Evolutionary conservation across 345 rosid species (phyloP), one percentile per base, ranked within the genome.

Genomic region (Brassica rapa): DNA sequence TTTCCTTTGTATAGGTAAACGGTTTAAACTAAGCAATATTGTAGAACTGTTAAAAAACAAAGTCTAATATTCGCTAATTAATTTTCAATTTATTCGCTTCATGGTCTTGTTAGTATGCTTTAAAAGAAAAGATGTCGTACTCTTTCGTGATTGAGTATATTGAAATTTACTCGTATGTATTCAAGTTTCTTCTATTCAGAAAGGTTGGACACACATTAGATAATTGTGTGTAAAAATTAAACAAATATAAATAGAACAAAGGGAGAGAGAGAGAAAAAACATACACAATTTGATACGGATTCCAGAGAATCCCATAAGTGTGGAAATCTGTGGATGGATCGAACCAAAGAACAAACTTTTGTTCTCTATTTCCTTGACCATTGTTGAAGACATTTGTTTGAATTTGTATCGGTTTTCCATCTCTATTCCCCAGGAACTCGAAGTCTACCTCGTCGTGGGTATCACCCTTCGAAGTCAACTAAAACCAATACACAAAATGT

Each of bases 391-490:
- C 89, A 62, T 91, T 91, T 37, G 96, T 93, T 12, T 93, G 93
- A 41, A 91, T 53, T 6, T 46, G 41, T 41, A 75, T 75, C 5
- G 93, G 90, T 71, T 86, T 83, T 15, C 90, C 91, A 84, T 82
- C 84, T 71, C 62, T 77, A 37, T 87, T 86, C 0, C 98, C 98
- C 35, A 88, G 68, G 72, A 93, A 93, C 84, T 93, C 94, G 11
- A 91, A 86, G 81, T 91, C 98, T 14, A 87, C 24, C 79, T 93
- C 96, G 53, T 89, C 93, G 2, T 83, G 96, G 41, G 57, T 57
- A 19, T 78, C 27, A 3, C 82, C 85, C 3, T 78, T 56, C 0
- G 96, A 91, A 60, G 75, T 83, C 39, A 74, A 74, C 79, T 80
- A 3, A n/a, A 32, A 66, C 10, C 62, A 57, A 57, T 56, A 66